Base-by-base conservation (phyloP, 768 basidiomycete species). In the Russula griseocarnosa region DNA sequence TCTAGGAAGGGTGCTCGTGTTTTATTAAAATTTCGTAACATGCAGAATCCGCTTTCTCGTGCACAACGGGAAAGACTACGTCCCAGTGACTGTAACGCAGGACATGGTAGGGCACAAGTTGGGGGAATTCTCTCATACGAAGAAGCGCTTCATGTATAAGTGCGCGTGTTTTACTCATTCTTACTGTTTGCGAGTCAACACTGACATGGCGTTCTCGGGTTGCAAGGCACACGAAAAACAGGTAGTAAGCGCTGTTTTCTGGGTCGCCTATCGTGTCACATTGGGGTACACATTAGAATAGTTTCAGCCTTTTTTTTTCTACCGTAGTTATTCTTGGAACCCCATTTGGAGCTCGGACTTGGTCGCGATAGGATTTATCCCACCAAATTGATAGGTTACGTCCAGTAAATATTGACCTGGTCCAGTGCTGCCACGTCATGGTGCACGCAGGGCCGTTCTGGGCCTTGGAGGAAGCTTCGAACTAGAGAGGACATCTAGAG, bases 41-140 rank as follows among this genome's bases (percentile, higher is more conserved):
- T n/a, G 3, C 71, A 95, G 94, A 3, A 78, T 95, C 40, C 84
- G 86, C 44, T 98, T 99, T 74, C 77, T 90, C 74, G 92, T 99
- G 3, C 94, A 99, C 76, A 98, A 98, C 69, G 96, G 96, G 40
- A 92, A 87, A 76, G 85, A 92, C 70, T 96, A 93, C 74, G 62
- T 87, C 5, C 94, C 94, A 0, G 88, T 99, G 46, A 76, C 81
- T 50, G 81, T 99, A 67, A 94, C 91, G 4, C 92, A 95, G 73
- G 96, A 98, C 74, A 98, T 98, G 96, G 93, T 99, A 1, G 96
- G 96, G 0, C 95, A 99, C 74, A 99, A 99, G 74, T 76, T 98
- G 58, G 96, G 96, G 58, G 94, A 98, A 79, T 98, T 98, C 74
- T 79, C 93, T 46, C 84, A 87, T 69, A 98, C 95, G 40, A 87